Base-by-base conservation (phyloP, 257 asterid species). In the Solanum chilense region DNA sequence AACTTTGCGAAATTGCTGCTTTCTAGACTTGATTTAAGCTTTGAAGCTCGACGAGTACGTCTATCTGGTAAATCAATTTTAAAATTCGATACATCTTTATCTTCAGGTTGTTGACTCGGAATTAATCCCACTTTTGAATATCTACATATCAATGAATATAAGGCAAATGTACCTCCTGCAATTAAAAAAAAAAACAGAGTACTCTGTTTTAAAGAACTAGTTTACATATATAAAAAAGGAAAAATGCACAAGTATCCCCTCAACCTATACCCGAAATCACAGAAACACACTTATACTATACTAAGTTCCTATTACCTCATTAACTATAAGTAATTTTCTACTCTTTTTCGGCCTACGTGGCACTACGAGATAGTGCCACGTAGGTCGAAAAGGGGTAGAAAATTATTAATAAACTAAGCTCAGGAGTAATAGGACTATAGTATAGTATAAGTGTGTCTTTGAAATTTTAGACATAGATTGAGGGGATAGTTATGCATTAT, bases 81-180 rank as follows among this genome's bases (percentile, higher is more conserved):
- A 83, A 87, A 93, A 41, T 87, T 89, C 0, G 98, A 95, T 12
- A 95, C 91, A 1, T 93, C 88, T 42, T 47, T 82, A 86, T 95
- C 97, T 86, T 94, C 96, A 3, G 69, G 75, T 75, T 94, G 91
- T 39, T 91, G 86, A 73, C 89, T 95, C 0, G 98, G 98, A 35
- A 90, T 84, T 6, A 94, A 69, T 2, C 94, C 90, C 85, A 94
- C 97, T 62, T 93, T 94, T 0, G 93, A 95, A 62, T 92, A 90
- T 33, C 97, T 89, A 60, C 97, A 95, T 82, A 94, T 85, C 52
- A 94, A 78, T 1, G 98, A 95, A 81, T 94, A 95, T 39, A 95
- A 74, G 0, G 98, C 98, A 89, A 95, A 95, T 27, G 97, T 94
- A 37, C 98, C 98, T 41, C 98, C 98, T 95, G 83, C 27, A 86